Evolutionary conservation across 805 yeast species (phyloP), one percentile per base, ranked within the genome.

Genomic region (Dipodascopsis uninucleata): DNA sequence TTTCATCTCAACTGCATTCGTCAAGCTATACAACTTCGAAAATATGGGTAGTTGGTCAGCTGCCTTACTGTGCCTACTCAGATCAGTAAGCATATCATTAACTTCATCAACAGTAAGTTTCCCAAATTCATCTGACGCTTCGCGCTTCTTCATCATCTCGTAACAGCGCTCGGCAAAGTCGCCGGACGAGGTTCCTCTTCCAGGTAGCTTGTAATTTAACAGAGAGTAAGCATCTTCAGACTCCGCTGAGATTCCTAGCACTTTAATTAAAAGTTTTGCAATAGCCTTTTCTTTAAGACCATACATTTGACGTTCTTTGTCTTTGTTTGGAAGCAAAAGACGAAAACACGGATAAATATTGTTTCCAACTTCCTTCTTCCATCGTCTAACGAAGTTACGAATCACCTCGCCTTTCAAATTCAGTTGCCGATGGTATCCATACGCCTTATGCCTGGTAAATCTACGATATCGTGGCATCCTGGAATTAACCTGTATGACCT

Each of bases 331-430:
- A 82, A 62, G 1, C 75, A 21, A 5, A 34, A 88, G 67, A 25
- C 79, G 66, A 12, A 84, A 69, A 1, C 81, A 81, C 0, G 90
- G 89, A 55, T 73, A 79, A 2, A 88, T 71, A 61, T 88, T 74
- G 14, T 70, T 62, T 0, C 87, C 87, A 0, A 81, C 79, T 1
- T 70, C 63, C 12, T 53, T 55, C 28, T 79, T 62, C 82, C 84
- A 82, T 29, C 68, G 60, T 3, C 59, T 58, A 24, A 79, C 65
- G 57, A 78, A 82, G 14, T 55, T 51, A 0, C 56, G 45, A 2
- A 77, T 62, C 1, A 67, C 52, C 17, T 62, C 36, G 6, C 54
- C 45, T 25, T 61, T 58, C 5, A 68, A 48, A 39, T 43, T 23
- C 49, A 40, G 21, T 9, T 26, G 3, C 39, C 49, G 5, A 22